Evolutionary conservation across 2,329 filamentous ascomycete species (phyloP).

Genomic region (Endocalyx cinctus): DNA sequence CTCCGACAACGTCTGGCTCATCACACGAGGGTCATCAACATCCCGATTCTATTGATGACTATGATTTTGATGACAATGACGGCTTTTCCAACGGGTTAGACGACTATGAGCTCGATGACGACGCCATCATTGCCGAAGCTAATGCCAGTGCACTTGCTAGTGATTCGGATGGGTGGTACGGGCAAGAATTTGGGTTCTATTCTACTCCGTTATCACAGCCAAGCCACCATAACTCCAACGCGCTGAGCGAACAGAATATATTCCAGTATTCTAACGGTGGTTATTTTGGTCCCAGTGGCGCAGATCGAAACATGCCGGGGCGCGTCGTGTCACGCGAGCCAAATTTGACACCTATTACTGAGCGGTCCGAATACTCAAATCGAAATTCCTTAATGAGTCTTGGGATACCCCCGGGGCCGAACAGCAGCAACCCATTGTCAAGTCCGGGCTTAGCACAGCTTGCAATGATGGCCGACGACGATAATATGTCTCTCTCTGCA

Average conservation of each 20-base stretch:
- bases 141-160: constrained; percentile 91
- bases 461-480: constrained; percentile 61
- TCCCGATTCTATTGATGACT: constrained; percentile 20
- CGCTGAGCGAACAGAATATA: constrained; percentile 32
- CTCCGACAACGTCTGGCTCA: constrained; percentile 28
- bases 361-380: constrained; percentile 92
- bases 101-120: constrained; percentile 71
- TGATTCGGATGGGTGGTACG: constrained; percentile 91
- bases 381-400: constrained; percentile 85
- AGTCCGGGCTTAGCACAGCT: constrained; percentile 76
- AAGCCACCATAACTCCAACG: constrained; percentile 15
- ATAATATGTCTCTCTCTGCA: constrained; percentile 68
- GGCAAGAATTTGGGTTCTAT: constrained; percentile 95
- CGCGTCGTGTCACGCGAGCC: constrained; percentile 75
- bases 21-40: constrained; percentile 18
- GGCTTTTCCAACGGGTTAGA: constrained; percentile 41
- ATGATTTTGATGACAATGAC: constrained; percentile 67
- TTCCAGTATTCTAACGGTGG: constrained; percentile 73
- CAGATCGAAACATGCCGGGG: constrained; percentile 68
- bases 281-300: constrained; percentile 76
- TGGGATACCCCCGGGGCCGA: constrained; percentile 47
- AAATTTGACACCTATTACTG: constrained; percentile 92
- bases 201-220: constrained; percentile 48
- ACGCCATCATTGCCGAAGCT: constrained; percentile 88
- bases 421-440: constrained; percentile 46